phyloP scores from a whole-genome alignment of 2,329 filamentous ascomycete genomes.

The Trichoderma oligosporum region DNA sequence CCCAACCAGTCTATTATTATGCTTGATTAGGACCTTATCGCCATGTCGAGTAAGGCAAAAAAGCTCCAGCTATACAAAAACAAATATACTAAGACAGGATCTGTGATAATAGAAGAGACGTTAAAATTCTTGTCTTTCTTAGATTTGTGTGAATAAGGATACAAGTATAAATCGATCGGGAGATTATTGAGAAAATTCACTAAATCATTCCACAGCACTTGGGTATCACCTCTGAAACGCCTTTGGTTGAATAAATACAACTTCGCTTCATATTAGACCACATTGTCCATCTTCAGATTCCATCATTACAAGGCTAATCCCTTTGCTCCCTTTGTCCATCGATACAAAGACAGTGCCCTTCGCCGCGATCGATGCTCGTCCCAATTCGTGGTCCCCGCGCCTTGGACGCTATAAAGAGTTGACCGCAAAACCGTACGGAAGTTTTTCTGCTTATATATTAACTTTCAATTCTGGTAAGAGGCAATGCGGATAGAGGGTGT shows the following conservation, averaged over 20 bases:
- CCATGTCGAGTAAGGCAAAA: no score
- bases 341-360: constrained; percentile 50
- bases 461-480: not conserved
- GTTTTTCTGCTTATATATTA: constrained; percentile 40
- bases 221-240: not conserved
- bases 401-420: constrained; percentile 46
- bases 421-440: constrained; percentile 52
- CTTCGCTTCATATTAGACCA: no score
- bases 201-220: not conserved
- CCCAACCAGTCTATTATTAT: no score
- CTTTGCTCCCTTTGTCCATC: constrained; percentile 44
- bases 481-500: not conserved
- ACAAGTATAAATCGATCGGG: no score
- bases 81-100: no score
- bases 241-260: not conserved
- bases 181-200: not conserved
- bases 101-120: no score
- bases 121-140: no score
- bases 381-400: constrained; percentile 37
- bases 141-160: no score
- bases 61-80: no score
- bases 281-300: not conserved
- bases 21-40: no score
- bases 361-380: constrained; percentile 45
- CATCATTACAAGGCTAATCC: constrained; percentile 31